These are phyloP conservation scores for Trametes sp. DNA, from an alignment of 1,284 basidiomycete genomes.

Conservation along the genomic window DNA sequence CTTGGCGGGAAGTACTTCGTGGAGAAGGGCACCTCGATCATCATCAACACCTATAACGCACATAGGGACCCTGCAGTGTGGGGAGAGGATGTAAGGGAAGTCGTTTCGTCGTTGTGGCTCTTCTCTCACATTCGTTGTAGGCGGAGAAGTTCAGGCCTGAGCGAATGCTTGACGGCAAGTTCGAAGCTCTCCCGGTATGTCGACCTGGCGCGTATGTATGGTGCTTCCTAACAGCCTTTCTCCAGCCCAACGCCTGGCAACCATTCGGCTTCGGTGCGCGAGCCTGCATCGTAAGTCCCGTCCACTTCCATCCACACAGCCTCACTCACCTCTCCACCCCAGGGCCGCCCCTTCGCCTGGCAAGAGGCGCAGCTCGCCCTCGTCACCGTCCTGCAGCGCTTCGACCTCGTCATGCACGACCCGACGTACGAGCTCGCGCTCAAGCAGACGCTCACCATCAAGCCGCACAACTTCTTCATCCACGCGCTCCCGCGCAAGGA, in stretches of 20 bases:
- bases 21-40: slow-evolving; percentile 43
- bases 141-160: slow-evolving; percentile 52
- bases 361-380: slow-evolving; percentile 56
- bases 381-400: slow-evolving; percentile 51
- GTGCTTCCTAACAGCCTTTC: background rate
- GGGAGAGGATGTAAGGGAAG: slow-evolving; percentile 53
- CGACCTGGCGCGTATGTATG: background rate
- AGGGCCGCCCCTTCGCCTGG: slow-evolving; percentile 56
- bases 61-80: slow-evolving; percentile 55
- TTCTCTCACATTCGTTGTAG: slow-evolving; percentile 23
- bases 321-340: background rate
- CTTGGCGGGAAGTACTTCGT: slow-evolving; percentile 49
- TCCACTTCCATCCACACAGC: background rate
- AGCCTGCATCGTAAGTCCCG: slow-evolving; percentile 46
- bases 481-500: slow-evolving; percentile 46
- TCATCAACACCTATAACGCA: slow-evolving; percentile 44
- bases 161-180: slow-evolving; percentile 56
- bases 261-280: slow-evolving; percentile 52
- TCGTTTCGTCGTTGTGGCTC: background rate
- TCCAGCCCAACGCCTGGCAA: slow-evolving; percentile 52
- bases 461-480: slow-evolving; percentile 54
- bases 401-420: slow-evolving; percentile 54
- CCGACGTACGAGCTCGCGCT: slow-evolving; percentile 52
- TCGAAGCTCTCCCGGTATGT: slow-evolving; percentile 50
- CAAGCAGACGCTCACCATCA: slow-evolving; percentile 57